These are phyloP conservation scores for Botryotinia calthae DNA, from an alignment of 2,329 filamentous ascomycete genomes.

Conservation along the genomic window DNA sequence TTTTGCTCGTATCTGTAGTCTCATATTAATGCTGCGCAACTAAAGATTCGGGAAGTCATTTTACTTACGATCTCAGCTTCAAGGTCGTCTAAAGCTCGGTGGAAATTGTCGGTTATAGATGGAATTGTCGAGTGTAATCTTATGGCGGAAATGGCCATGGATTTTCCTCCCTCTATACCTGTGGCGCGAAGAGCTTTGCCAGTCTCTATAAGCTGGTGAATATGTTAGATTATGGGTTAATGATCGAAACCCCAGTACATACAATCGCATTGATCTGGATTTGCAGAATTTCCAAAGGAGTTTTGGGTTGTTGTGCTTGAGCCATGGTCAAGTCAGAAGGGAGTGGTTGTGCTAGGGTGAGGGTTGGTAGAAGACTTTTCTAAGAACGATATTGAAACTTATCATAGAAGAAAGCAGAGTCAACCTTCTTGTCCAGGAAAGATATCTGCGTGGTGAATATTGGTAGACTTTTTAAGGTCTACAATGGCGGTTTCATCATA, in stretches of 20 bases:
- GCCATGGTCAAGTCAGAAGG: conserved; percentile 25
- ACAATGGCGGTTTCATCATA: neutral
- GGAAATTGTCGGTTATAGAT: conserved; percentile 39
- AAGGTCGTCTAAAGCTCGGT: conserved; percentile 54
- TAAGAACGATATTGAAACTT: neutral
- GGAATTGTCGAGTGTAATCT: conserved; percentile 34
- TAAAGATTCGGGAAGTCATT: neutral
- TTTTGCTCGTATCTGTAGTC: conserved; percentile 50
- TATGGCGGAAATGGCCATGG: conserved; percentile 34
- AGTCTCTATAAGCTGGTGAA: conserved; percentile 53
- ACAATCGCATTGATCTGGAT: conserved; percentile 55
- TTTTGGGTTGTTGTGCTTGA: conserved; percentile 27
- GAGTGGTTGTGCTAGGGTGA: neutral
- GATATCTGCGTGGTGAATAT: neutral
- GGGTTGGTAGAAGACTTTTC: neutral
- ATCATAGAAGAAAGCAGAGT: too few species aligned
- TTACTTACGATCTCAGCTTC: conserved; percentile 55
- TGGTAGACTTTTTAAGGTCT: neutral
- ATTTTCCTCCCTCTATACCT: conserved; percentile 46
- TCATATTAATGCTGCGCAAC: conserved; percentile 16
- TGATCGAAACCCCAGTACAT: conserved; percentile 35
- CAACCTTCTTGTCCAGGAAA: neutral
- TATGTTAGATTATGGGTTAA: conserved; percentile 17
- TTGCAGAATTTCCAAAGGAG: conserved; percentile 45
- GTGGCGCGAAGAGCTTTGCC: conserved; percentile 55